Evolutionary conservation across 1,284 basidiomycete species (phyloP).

Genomic region (Cryptococcus sp.): DNA sequence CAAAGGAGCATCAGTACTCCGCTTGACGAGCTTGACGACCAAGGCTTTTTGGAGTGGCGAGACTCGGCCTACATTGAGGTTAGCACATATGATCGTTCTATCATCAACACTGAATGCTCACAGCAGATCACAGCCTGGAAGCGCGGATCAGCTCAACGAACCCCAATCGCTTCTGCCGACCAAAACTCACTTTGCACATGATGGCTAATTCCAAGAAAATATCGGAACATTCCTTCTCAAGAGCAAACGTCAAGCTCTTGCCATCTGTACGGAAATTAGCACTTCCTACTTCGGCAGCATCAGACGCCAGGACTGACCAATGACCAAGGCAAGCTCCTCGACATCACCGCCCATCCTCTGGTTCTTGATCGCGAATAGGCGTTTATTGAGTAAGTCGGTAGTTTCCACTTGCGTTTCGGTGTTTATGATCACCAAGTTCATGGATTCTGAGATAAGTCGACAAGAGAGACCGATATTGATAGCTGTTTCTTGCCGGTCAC

Average conservation of each 20-base stretch:
- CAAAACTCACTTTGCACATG: slow-evolving; percentile 72
- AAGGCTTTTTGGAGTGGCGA: slow-evolving; percentile 97
- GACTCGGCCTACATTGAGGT: slow-evolving; percentile 70
- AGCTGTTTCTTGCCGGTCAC: slow-evolving; percentile 97
- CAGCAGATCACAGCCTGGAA: slow-evolving; percentile 88
- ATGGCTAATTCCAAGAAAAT: slow-evolving; percentile 92
- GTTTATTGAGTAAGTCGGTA: slow-evolving; percentile 83
- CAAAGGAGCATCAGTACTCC: slow-evolving; percentile 85
- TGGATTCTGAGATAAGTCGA: slow-evolving; percentile 93
- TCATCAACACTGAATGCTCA: slow-evolving; percentile 52
- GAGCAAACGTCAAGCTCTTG: slow-evolving; percentile 86
- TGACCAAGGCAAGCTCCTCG: slow-evolving; percentile 92
- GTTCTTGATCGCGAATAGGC: slow-evolving; percentile 87
- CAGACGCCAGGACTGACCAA: slow-evolving; percentile 62
- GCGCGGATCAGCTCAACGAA: neutral
- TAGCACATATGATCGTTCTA: slow-evolving; percentile 5
- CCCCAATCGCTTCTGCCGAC: slow-evolving; percentile 11
- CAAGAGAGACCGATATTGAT: slow-evolving; percentile 99
- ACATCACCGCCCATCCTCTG: slow-evolving; percentile 86
- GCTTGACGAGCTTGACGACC: slow-evolving; percentile 98
- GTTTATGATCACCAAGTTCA: slow-evolving; percentile 97
- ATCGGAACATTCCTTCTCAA: slow-evolving; percentile 89
- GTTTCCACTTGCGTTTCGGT: slow-evolving; percentile 84
- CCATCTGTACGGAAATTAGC: slow-evolving; percentile 64
- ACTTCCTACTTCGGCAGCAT: too few relatives aligned